Base-by-base conservation (phyloP, 257 asterid genomes). In the Gentiana straminea region DNA sequence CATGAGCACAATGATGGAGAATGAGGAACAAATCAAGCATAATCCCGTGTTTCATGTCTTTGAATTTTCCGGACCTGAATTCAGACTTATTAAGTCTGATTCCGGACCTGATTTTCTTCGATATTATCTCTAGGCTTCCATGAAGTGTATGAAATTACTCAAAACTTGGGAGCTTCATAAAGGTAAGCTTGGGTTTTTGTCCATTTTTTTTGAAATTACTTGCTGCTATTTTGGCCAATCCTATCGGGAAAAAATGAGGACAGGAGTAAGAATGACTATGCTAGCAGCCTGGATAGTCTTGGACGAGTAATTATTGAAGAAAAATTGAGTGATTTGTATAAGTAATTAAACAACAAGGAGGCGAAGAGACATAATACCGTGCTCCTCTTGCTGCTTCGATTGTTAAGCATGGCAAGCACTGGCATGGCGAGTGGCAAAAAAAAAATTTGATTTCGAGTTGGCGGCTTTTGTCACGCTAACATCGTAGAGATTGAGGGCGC, bases 91-190 rank as follows among this genome's bases (percentile, higher is more conserved):
- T 55, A 73, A 82, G 60, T 83, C 96, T 53, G 89, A 81, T 11
- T 50, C 58, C 2, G 95, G 94, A 6, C 54, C 68, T 5, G 84
- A 81, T 35, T 72, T 75, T 36, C 59, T 86, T 47, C 60, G 66
- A n/a, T 59, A 57, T 4, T 84, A 84, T 51, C 55, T 77, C 8
- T 67, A 64, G 4, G 62, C 80, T 2, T 86, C 96, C 2, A 64
- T 78, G 3, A 75, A 80, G 41, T 81, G 79, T 54, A 60, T 80
- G 33, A 96, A 90, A 56, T 64, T 90, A 36, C 70, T 75, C 55
- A 86, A 82, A 70, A 94, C 87, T 51, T 90, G 95, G 96, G 90
- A 86, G 38, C 54, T 63, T 60, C 81, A 77, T 13, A 73, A 77
- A 63, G 83, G 74, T 51, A 84, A 80, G 55, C 74, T 80, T 7